Conservation (phyloP, 129 eudicot species). For the Arctium minus region DNA sequence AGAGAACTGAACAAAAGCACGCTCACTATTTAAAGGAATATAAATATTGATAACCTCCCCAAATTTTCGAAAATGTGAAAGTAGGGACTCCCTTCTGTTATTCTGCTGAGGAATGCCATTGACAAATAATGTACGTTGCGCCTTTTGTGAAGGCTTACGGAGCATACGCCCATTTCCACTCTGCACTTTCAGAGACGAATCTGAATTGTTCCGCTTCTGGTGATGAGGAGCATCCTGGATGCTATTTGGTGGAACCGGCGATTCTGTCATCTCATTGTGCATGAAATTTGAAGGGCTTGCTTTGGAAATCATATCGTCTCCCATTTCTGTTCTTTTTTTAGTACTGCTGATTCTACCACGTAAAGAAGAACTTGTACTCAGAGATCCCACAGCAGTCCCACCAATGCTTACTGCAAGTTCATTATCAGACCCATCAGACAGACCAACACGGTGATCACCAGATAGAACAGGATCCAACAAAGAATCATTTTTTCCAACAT, state of each 20-base stretch:
- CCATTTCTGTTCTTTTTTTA: slow-evolving; percentile 29
- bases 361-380: slow-evolving; percentile 38
- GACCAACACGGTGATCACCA: slow-evolving; percentile 27
- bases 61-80: slow-evolving; percentile 81
- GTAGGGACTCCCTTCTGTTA: slow-evolving; percentile 64
- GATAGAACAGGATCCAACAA: slow-evolving; percentile 40
- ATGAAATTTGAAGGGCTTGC: slow-evolving; percentile 32
- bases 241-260: slow-evolving; percentile 26
- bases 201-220: slow-evolving; percentile 9
- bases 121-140: slow-evolving; percentile 72
- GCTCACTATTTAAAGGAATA: slow-evolving; percentile 62
- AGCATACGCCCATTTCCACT: slow-evolving; percentile 39
- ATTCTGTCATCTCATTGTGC: slow-evolving; percentile 28
- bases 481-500: slow-evolving; percentile 31
- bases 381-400: slow-evolving; percentile 40
- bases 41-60: slow-evolving; percentile 72
- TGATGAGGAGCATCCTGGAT: neutral
- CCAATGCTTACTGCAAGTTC: slow-evolving; percentile 32
- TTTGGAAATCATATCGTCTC: slow-evolving; percentile 36
- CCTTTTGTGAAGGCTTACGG: slow-evolving; percentile 67
- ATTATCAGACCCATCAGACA: slow-evolving; percentile 30
- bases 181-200: slow-evolving; percentile 35
- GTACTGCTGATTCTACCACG: slow-evolving; percentile 50
- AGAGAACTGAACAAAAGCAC: slow-evolving; percentile 90
- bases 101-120: slow-evolving; percentile 68